Evolutionary conservation across 139 green algal genomes (phyloP).

Genomic region (Tetradesmus lagerheimii): DNA sequence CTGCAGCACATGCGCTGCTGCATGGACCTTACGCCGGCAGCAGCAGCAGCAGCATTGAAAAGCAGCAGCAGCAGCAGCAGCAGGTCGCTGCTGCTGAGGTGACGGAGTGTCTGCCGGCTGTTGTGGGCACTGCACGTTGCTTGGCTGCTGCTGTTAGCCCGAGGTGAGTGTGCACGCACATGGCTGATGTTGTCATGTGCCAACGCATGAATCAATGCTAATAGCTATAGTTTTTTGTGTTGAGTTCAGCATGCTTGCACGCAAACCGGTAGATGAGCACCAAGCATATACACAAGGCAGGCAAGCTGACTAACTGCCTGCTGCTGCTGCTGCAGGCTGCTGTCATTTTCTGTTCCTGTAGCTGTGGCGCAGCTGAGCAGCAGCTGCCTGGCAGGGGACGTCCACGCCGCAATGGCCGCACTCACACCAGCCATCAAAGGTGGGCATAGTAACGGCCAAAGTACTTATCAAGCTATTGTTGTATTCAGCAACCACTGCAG

Average conservation of each 20-base stretch:
- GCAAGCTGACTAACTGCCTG: neutral
- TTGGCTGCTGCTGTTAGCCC: constrained; percentile 29
- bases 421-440: constrained; percentile 28
- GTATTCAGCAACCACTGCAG: no score
- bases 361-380: constrained; percentile 12
- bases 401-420: neutral
- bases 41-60: neutral
- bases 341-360: constrained; percentile 15
- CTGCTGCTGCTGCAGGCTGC: constrained; percentile 25
- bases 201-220: no score
- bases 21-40: neutral
- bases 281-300: no score
- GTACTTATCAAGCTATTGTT: no score
- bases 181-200: neutral
- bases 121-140: neutral
- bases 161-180: neutral
- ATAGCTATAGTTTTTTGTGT: no score
- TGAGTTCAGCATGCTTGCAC: no score
- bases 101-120: neutral
- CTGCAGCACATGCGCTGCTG: neutral
- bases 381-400: constrained; percentile 27
- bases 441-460: neutral
- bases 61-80: constrained; percentile 25
- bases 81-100: neutral
- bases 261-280: no score